Percentiles rank a stretch among this genome's conserved stretches.
Evolutionary conservation across 1,284 basidiomycete genomes (phyloP).

Genomic region (Papiliotrema terrestris): DNA sequence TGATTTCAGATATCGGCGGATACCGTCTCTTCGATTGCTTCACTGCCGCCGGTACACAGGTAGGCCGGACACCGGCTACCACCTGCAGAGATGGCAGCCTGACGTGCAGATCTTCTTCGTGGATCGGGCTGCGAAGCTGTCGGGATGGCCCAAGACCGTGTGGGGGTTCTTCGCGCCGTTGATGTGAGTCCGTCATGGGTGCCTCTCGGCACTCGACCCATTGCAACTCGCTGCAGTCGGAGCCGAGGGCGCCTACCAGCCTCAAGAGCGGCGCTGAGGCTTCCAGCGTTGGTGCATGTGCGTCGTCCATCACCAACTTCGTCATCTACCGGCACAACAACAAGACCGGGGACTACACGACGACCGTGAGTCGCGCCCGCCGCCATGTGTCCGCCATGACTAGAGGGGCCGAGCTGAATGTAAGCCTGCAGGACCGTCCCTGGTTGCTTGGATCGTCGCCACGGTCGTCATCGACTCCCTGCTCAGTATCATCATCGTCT

Average conservation of each 20-base stretch:
- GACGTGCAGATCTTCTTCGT: conserved; percentile 1
- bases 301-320: not conserved
- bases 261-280: not conserved
- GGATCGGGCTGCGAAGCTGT: conserved; percentile 1
- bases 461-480: not conserved
- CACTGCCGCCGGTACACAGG: not conserved
- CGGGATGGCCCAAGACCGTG: not conserved
- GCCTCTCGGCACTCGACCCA: not conserved
- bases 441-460: not conserved
- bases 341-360: too few species aligned
- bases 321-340: not conserved
- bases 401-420: not conserved
- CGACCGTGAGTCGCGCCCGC: too few species aligned
- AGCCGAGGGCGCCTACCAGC: not conserved
- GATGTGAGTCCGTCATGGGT: not conserved
- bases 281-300: not conserved
- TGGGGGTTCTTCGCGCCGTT: not conserved
- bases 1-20: not conserved
- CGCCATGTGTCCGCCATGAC: too few species aligned
- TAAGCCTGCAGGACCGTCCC: not conserved
- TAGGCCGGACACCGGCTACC: not conserved
- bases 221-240: not conserved
- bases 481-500: conserved; percentile 1
- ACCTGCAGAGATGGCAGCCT: not conserved
- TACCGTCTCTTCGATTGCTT: conserved; percentile 1